Evolutionary conservation across 495 filamentous ascomycete species (phyloP).

Genomic region (Cercophora sp.): DNA sequence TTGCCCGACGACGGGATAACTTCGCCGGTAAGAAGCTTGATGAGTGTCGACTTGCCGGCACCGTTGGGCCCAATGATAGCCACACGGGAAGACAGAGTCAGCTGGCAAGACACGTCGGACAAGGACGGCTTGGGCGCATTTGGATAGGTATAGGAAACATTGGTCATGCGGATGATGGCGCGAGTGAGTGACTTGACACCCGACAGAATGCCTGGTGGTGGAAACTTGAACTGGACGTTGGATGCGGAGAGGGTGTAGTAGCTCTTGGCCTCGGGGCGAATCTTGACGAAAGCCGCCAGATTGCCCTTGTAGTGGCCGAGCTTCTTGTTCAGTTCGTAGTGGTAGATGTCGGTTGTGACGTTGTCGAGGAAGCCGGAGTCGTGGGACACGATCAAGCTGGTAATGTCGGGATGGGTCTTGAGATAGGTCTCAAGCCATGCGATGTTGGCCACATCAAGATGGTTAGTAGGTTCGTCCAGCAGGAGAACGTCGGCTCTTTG

Average conservation of each 20-base stretch:
- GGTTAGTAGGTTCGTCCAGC: slow-evolving; percentile 98
- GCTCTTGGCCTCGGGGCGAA: slow-evolving; percentile 93
- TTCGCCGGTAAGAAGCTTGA: slow-evolving; percentile 97
- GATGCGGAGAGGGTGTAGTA: slow-evolving; percentile 96
- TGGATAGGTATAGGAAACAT: slow-evolving; percentile 88
- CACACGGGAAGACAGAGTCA: slow-evolving; percentile 85
- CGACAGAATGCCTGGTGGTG: slow-evolving; percentile 85
- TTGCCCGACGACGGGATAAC: slow-evolving; percentile 78
- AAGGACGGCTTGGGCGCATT: slow-evolving; percentile 80
- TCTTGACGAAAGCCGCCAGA: slow-evolving; percentile 83
- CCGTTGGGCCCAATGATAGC: slow-evolving; percentile 97
- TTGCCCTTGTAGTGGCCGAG: slow-evolving; percentile 93
- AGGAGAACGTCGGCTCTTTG: slow-evolving; percentile 91
- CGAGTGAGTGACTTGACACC: slow-evolving; percentile 93
- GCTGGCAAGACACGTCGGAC: slow-evolving; percentile 75
- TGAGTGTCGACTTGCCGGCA: slow-evolving; percentile 96
- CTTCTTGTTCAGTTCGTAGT: slow-evolving; percentile 95
- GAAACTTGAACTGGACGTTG: slow-evolving; percentile 95
- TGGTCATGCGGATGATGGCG: slow-evolving; percentile 91
- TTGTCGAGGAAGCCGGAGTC: slow-evolving; percentile 96
- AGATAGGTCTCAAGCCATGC: slow-evolving; percentile 95
- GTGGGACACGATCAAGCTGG: slow-evolving; percentile 94
- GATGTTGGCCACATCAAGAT: slow-evolving; percentile 94
- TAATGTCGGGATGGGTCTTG: slow-evolving; percentile 93
- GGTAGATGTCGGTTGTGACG: slow-evolving; percentile 98